Conservation (phyloP, 768 basidiomycete species). For the Kwoniella heveanensis region DNA sequence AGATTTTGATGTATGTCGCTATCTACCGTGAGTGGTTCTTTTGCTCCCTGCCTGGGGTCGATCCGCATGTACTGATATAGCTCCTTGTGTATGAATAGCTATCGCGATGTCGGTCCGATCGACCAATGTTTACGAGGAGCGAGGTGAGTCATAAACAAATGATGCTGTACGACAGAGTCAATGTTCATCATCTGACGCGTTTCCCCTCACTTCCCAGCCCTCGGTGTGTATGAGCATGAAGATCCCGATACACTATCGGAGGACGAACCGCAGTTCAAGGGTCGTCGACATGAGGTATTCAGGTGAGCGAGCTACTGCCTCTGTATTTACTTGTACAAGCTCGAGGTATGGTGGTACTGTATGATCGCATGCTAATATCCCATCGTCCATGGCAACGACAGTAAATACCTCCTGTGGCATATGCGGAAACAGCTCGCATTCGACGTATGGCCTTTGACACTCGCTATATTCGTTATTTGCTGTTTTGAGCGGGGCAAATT, state of each 20-base stretch:
- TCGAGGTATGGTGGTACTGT: neutral
- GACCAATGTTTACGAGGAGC: slow-evolving; percentile 54
- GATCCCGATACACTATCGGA: slow-evolving; percentile 22
- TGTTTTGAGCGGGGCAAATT: slow-evolving; percentile 45
- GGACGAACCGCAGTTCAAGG: slow-evolving; percentile 36
- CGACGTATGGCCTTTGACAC: slow-evolving; percentile 51
- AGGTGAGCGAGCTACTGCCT: slow-evolving; percentile 23
- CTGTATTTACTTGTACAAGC: neutral
- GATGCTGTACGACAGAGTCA: too few species aligned
- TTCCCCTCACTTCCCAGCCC: slow-evolving; percentile 14
- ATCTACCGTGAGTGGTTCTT: slow-evolving; percentile 42
- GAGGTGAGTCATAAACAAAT: slow-evolving; percentile 23
- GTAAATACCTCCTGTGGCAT: slow-evolving; percentile 50
- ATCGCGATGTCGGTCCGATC: slow-evolving; percentile 49
- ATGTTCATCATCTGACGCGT: too few species aligned
- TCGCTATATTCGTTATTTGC: slow-evolving; percentile 45
- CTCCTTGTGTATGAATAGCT: slow-evolving; percentile 17
- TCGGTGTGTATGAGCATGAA: slow-evolving; percentile 36
- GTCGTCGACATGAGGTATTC: slow-evolving; percentile 37
- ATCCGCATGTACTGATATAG: neutral
- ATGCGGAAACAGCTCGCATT: slow-evolving; percentile 48
- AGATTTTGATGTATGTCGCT: slow-evolving; percentile 52
- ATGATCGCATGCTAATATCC: neutral
- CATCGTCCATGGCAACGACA: slow-evolving; percentile 1
- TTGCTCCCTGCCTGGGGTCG: too few species aligned